Percentiles rank a stretch among this genome's conserved stretches.
Conservation (phyloP, 306 rosid genomes). For the Betula pendula region DNA sequence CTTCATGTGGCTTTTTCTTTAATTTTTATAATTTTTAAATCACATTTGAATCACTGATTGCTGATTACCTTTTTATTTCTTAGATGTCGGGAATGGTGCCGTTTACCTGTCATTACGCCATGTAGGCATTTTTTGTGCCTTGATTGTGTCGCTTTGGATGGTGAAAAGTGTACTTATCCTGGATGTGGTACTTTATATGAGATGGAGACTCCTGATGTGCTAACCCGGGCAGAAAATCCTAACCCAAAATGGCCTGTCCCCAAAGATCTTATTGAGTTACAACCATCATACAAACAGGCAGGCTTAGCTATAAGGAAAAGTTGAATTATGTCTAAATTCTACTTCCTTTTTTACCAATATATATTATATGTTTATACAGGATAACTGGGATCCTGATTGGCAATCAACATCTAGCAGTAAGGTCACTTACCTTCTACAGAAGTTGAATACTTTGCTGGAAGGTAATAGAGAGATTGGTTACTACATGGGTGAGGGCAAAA, state of each 20-base stretch:
- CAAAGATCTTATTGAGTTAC: slow-evolving; percentile 94
- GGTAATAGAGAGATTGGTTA: slow-evolving; percentile 38
- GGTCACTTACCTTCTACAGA: slow-evolving; percentile 69
- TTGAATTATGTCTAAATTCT: slow-evolving; percentile 16
- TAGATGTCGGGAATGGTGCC: slow-evolving; percentile 97
- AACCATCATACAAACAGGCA: slow-evolving; percentile 97
- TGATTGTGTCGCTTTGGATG: slow-evolving; percentile 82
- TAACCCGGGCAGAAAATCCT: slow-evolving; percentile 91
- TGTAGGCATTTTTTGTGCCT: slow-evolving; percentile 91
- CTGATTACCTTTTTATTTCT: slow-evolving; percentile 17
- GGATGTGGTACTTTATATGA: slow-evolving; percentile 78
- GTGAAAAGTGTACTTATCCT: slow-evolving; percentile 78
- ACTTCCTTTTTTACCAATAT: slow-evolving; percentile 15
- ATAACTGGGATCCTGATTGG: slow-evolving; percentile 99
- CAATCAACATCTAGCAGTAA: slow-evolving; percentile 97
- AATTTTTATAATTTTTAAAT: background rate
- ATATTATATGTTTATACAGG: slow-evolving; percentile 53
- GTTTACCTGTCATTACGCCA: slow-evolving; percentile 88
- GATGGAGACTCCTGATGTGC: slow-evolving; percentile 84
- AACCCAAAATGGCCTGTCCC: slow-evolving; percentile 98
- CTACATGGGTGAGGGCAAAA: slow-evolving; percentile 28
- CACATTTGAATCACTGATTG: slow-evolving; percentile 17
- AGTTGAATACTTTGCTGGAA: slow-evolving; percentile 71
- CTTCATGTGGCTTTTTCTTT: slow-evolving; percentile 19
- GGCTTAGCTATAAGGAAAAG: slow-evolving; percentile 25